These are phyloP conservation scores for Capsicum baccatum DNA, from an alignment of 257 asterid species.

Conservation along the genomic window DNA sequence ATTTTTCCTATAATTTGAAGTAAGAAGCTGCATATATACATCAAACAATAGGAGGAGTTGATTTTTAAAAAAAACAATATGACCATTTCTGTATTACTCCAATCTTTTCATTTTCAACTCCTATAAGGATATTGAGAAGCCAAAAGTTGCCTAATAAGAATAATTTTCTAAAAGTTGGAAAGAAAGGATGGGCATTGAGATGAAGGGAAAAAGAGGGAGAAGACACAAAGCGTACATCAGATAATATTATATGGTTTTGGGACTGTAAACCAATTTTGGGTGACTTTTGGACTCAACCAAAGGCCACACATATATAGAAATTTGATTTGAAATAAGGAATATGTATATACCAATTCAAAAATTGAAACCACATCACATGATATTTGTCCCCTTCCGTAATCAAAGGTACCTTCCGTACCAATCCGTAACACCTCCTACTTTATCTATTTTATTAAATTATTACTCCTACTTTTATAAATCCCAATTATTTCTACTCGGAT, in stretches of 20 bases:
- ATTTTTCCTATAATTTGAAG: no score
- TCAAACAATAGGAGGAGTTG: no score
- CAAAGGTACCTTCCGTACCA: conserved; percentile 17
- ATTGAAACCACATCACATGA: neutral
- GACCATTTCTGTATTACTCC: no score
- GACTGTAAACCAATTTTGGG: neutral
- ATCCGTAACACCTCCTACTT: conserved; percentile 1
- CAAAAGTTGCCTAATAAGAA: neutral
- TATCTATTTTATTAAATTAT: neutral
- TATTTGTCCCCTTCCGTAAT: conserved; percentile 16
- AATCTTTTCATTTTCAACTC: no score
- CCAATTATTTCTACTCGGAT: no score
- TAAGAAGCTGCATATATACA: no score
- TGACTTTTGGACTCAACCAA: neutral
- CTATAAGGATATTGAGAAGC: no score
- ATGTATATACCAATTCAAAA: neutral
- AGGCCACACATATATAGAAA: neutral
- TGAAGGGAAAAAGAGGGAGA: no score
- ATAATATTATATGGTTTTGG: no score
- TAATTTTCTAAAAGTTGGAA: neutral
- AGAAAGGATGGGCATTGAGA: neutral
- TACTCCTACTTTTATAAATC: no score
- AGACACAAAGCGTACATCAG: no score
- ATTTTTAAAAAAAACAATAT: no score
- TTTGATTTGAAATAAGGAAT: neutral